phyloP scores from a whole-genome alignment of 306 rosid genomes.

The Cyamopsis tetragonoloba region DNA sequence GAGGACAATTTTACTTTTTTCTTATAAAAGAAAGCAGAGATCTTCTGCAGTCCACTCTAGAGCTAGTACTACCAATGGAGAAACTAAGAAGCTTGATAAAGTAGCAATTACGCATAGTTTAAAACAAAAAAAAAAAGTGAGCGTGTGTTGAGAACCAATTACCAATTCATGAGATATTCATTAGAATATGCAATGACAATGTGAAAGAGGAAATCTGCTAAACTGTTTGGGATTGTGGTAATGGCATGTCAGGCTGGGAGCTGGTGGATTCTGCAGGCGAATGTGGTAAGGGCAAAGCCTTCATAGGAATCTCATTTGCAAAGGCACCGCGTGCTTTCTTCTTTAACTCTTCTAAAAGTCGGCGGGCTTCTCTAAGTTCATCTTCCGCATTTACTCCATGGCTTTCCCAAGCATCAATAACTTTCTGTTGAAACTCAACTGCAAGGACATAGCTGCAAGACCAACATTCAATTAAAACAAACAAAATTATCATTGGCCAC shows the following conservation, averaged over 20 bases:
- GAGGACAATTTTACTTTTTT: not conserved
- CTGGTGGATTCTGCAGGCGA: constrained; percentile 34
- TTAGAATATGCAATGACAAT: constrained; percentile 11
- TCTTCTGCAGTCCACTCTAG: not conserved
- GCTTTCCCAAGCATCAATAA: constrained; percentile 84
- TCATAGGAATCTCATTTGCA: constrained; percentile 35
- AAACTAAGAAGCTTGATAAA: no score
- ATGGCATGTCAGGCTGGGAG: constrained; percentile 26
- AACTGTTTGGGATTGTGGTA: constrained; percentile 19
- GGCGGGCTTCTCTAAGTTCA: constrained; percentile 68
- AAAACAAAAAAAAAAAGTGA: no score
- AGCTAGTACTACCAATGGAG: not conserved
- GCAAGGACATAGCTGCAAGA: constrained; percentile 73
- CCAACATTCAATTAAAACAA: constrained; percentile 16
- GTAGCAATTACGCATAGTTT: no score
- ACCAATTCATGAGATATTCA: constrained; percentile 7
- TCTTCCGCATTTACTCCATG: constrained; percentile 79
- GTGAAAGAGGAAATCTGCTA: not conserved
- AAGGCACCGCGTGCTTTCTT: constrained; percentile 49
- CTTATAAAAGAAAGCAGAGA: not conserved
- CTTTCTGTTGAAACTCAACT: constrained; percentile 80
- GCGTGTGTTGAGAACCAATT: constrained; percentile 8
- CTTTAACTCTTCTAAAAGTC: constrained; percentile 60
- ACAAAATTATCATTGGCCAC: not conserved
- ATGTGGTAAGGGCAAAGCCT: constrained; percentile 63